These are phyloP conservation scores for Saccharomycopsis babjevae DNA, from an alignment of 805 yeast species.

Conservation along the genomic window DNA sequence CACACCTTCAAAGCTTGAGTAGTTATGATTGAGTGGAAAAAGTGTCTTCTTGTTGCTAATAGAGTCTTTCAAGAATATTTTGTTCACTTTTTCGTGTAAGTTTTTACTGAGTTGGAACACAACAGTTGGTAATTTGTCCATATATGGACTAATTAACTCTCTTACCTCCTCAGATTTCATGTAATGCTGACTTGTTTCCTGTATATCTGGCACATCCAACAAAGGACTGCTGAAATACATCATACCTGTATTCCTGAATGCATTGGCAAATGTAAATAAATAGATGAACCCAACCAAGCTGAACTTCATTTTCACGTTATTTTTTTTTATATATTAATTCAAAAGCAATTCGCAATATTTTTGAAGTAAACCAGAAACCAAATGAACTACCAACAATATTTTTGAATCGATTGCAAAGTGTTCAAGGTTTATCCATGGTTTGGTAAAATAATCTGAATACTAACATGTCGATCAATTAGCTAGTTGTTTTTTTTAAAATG, in stretches of 20 bases:
- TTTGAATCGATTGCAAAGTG: too few species aligned
- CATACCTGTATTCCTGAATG: constrained; percentile 9
- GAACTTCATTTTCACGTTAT: not conserved
- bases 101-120: constrained; percentile 9
- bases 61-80: not conserved
- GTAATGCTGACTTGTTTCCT: not conserved
- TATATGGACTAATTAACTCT: not conserved
- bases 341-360: not conserved
- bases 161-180: not conserved
- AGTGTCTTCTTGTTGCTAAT: not conserved
- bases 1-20: not conserved
- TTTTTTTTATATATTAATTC: not conserved
- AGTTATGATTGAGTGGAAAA: not conserved
- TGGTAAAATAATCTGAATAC: too few species aligned
- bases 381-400: too few species aligned
- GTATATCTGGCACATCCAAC: not conserved
- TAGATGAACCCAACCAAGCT: not conserved
- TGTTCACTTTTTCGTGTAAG: not conserved
- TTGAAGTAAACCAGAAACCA: too few species aligned
- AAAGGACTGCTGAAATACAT: constrained; percentile 1
- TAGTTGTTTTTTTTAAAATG: too few species aligned
- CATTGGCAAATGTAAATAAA: not conserved
- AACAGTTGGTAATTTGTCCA: not conserved
- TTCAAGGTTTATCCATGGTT: too few species aligned
- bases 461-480: too few species aligned